Conservation (phyloP, 768 basidiomycete genomes). For the Kwoniella dendrophila region DNA sequence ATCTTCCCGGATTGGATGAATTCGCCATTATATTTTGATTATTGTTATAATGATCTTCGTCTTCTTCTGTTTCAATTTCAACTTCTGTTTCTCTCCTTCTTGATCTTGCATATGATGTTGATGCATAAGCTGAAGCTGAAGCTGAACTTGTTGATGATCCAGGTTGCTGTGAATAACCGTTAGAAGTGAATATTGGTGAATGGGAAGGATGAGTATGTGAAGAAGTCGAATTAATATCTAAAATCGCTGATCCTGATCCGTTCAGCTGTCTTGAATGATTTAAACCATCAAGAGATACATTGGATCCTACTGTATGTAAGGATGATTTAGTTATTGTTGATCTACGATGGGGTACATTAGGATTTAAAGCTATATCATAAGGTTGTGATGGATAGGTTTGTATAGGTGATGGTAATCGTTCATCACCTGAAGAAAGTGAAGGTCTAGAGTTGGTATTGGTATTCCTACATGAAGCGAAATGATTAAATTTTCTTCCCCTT, state of each 20-base stretch:
- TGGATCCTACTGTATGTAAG: constrained; percentile 33
- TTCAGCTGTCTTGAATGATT: constrained; percentile 5
- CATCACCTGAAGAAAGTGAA: constrained; percentile 34
- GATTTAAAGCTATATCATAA: constrained; percentile 1
- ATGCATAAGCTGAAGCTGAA: constrained; percentile 6
- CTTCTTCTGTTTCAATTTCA: constrained; percentile 31
- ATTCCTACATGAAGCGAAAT: constrained; percentile 13
- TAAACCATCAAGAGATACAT: constrained; percentile 26
- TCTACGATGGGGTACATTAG: constrained; percentile 22
- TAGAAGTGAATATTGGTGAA: constrained; percentile 7
- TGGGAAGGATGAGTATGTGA: constrained; percentile 7
- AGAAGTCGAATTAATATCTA: constrained; percentile 5
- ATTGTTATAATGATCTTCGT: constrained; percentile 5
- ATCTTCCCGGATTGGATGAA: background rate
- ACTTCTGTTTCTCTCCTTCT: constrained; percentile 31
- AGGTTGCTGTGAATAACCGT: constrained; percentile 16
- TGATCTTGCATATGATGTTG: constrained; percentile 25
- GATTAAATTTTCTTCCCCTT: background rate
- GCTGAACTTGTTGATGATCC: constrained; percentile 1
- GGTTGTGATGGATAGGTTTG: constrained; percentile 13
- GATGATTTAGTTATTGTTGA: constrained; percentile 21
- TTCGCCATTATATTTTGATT: background rate
- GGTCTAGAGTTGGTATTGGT: constrained; percentile 23
- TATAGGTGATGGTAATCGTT: constrained; percentile 11
- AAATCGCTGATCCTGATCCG: background rate